Percentiles rank a stretch among this genome's conserved stretches.
These are phyloP conservation scores for Blastocystis sp. DNA, from an alignment of 352 stramenopile species.

Conservation along the genomic window DNA sequence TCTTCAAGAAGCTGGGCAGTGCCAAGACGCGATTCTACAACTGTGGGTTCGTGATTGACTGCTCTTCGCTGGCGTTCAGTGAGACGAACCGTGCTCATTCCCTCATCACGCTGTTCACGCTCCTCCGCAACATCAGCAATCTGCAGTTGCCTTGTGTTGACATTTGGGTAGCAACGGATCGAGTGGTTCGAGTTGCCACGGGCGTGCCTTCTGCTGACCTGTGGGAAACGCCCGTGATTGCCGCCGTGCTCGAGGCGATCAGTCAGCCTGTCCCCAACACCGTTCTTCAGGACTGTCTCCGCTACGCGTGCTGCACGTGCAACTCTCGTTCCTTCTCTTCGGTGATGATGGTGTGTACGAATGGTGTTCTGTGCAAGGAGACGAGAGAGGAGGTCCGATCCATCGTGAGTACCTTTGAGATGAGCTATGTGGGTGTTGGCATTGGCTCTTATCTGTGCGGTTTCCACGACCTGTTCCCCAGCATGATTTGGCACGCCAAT, in stretches of 20 bases:
- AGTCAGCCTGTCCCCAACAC: not conserved
- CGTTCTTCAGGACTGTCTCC: conserved; percentile 1
- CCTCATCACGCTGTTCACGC: not conserved
- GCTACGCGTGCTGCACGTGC: conserved; percentile 20
- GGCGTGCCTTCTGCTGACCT: conserved; percentile 16
- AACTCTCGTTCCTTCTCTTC: conserved; percentile 11
- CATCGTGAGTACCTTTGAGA: conserved; percentile 33
- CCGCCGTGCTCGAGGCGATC: not conserved
- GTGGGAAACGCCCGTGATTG: not conserved
- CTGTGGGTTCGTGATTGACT: conserved; percentile 22
- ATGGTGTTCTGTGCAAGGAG: conserved; percentile 14
- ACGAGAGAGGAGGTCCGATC: not conserved
- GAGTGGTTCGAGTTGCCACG: not conserved
- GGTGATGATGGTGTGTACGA: conserved; percentile 26
- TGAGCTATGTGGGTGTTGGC: conserved; percentile 9
- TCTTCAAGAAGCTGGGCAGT: conserved; percentile 27
- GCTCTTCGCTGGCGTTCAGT: conserved; percentile 26
- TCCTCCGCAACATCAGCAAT: not conserved
- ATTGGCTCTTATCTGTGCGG: conserved; percentile 1
- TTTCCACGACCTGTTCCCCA: conserved; percentile 43
- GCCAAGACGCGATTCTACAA: conserved; percentile 14
- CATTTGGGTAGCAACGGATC: too few species aligned
- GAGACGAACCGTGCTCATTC: not conserved
- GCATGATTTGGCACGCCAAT: conserved; percentile 39
- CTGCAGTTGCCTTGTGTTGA: not conserved